Evolutionary conservation across 192 early-diverging fungal species (phyloP).

Genomic region (Cladochytrium replicatum): DNA sequence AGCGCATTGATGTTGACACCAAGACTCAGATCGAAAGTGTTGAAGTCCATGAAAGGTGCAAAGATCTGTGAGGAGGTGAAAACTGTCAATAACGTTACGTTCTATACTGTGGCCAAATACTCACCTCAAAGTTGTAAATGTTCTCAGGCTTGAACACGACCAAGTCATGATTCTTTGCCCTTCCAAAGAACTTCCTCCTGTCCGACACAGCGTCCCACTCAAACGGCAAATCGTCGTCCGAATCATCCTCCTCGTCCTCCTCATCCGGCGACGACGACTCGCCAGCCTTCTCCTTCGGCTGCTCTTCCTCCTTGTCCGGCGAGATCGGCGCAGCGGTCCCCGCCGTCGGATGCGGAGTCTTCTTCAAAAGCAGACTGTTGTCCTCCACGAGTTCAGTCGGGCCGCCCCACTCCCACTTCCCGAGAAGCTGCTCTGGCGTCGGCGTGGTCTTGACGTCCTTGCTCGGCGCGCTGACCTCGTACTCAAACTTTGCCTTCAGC

Average conservation of each 20-base stretch:
- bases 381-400: conserved; percentile 26
- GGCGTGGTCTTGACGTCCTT: conserved; percentile 10
- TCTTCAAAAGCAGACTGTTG: conserved; percentile 15
- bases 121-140: conserved; percentile 66
- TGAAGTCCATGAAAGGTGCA: conserved; percentile 49
- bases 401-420: conserved; percentile 34
- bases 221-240: conserved; percentile 22
- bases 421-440: conserved; percentile 11
- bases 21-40: conserved; percentile 36
- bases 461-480: conserved; percentile 7
- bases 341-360: too few relatives aligned
- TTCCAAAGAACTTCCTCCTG: conserved; percentile 44
- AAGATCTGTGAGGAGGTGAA: conserved; percentile 49
- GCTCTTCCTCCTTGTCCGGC: too few relatives aligned
- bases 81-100: conserved; percentile 14
- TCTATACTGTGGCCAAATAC: conserved; percentile 41
- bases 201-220: conserved; percentile 28
- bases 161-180: conserved; percentile 29
- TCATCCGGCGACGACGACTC: neutral
- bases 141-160: conserved; percentile 51
- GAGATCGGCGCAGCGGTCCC: neutral
- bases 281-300: too few relatives aligned
- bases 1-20: conserved; percentile 41
- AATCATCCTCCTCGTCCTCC: conserved; percentile 5
- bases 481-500: conserved; percentile 13